These are phyloP conservation scores for Lecanicillium sp. DNA, from an alignment of 2,329 filamentous ascomycete genomes.

Conservation along the genomic window DNA sequence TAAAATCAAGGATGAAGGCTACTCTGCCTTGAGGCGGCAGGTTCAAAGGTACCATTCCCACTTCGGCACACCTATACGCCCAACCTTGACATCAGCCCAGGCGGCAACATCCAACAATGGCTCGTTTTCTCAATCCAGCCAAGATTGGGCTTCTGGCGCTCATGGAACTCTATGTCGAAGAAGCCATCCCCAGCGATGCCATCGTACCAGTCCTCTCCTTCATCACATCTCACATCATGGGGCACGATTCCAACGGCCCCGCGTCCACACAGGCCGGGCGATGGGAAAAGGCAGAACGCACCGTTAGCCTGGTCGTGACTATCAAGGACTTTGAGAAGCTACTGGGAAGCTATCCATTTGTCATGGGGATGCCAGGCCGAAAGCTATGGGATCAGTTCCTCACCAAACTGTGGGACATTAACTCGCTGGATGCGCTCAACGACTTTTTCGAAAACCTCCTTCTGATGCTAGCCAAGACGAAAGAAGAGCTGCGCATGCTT, in stretches of 20 bases:
- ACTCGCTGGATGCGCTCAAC: conserved; percentile 75
- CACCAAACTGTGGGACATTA: conserved; percentile 72
- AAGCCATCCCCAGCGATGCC: conserved; percentile 59
- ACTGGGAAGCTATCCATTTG: conserved; percentile 43
- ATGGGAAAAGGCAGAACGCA: conserved; percentile 42
- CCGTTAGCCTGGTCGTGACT: conserved; percentile 44
- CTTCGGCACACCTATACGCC: no score
- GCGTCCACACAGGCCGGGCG: conserved; percentile 19
- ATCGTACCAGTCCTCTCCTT: conserved; percentile 72
- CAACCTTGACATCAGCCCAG: no score
- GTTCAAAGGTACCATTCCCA: no score
- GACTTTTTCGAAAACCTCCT: conserved; percentile 60
- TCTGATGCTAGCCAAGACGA: conserved; percentile 52
- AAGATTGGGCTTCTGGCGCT: conserved; percentile 79
- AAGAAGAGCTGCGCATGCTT: conserved; percentile 50
- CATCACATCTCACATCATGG: conserved; percentile 62
- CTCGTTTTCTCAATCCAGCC: conserved; percentile 79
- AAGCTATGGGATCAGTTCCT: conserved; percentile 87
- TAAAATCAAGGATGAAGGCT: no score
- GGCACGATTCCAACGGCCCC: conserved; percentile 26
- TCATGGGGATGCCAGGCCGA: conserved; percentile 59
- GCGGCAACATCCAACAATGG: conserved; percentile 57
- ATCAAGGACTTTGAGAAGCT: conserved; percentile 53
- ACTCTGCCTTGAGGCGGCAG: no score
- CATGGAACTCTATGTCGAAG: conserved; percentile 72